Percentiles rank a stretch among this genome's conserved stretches.
Conservation (phyloP, 768 basidiomycete species). For the Tylopilus felleus region DNA sequence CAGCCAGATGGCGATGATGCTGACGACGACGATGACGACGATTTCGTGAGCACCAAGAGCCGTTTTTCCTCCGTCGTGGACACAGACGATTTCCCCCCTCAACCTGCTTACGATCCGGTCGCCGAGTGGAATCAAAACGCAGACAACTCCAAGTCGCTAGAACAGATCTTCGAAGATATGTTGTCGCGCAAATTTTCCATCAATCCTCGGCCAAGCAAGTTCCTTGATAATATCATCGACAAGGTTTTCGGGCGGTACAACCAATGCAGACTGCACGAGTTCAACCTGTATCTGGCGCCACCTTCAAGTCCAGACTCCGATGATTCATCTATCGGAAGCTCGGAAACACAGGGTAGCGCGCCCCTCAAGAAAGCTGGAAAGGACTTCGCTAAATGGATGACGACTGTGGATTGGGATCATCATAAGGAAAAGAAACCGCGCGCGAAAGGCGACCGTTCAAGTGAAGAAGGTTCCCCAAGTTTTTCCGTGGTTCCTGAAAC, state of each 20-base stretch:
- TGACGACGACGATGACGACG: conserved; percentile 30
- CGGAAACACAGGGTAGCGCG: conserved; percentile 24
- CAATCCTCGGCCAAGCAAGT: conserved; percentile 48
- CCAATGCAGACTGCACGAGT: conserved; percentile 41
- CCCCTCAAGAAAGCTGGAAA: conserved; percentile 29
- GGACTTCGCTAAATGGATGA: conserved; percentile 36
- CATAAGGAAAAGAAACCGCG: conserved; percentile 24
- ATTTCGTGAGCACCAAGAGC: conserved; percentile 32
- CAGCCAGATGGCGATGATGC: conserved; percentile 5
- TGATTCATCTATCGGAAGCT: conserved; percentile 21
- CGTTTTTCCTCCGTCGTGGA: conserved; percentile 25
- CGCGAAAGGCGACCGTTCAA: conserved; percentile 25
- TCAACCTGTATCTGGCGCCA: conserved; percentile 59
- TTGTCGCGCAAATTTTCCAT: conserved; percentile 49
- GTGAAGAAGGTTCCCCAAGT: conserved; percentile 21
- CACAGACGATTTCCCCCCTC: conserved; percentile 14
- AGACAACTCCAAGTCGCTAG: conserved; percentile 44
- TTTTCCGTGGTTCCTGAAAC: conserved; percentile 26
- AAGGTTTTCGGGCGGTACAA: conserved; percentile 50
- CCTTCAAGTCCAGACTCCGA: conserved; percentile 24
- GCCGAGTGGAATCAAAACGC: conserved; percentile 42
- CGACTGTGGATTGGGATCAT: conserved; percentile 35
- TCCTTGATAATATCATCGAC: conserved; percentile 44
- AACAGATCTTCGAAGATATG: conserved; percentile 60
- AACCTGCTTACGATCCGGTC: conserved; percentile 21